Evolutionary conservation across 2,329 filamentous ascomycete genomes (phyloP), one percentile per base, ranked within the genome.

Genomic region (Raffaelea ambrosiae): DNA sequence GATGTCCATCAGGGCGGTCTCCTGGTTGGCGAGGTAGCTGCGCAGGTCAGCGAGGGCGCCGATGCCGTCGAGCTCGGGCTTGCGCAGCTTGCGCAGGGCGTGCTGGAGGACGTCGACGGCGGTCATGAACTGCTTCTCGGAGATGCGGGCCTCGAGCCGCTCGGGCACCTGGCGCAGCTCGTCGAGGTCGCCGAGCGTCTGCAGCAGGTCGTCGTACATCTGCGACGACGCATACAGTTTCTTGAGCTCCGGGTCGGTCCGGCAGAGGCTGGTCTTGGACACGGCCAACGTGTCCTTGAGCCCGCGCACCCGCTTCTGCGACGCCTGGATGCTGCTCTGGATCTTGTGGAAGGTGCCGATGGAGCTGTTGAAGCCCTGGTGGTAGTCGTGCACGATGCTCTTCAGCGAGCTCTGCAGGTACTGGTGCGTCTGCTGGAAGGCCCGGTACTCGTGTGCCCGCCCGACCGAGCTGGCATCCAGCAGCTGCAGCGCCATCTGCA

Each of bases 261-360:
- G 82, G 52, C 88, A 84, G 42, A 98, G 77, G 56, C 85, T 90
- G 4, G 77, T 73, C 65, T 94, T 95, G 40, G 91, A 85, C 47
- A 81, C 77, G 14, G 83, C 77, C 49, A 98, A 72, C n/a, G 88
- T 88, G 49, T 89, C 81, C 63, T 91, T 93, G 53, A 98, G 72
- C 13, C 75, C 72, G 50, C 91, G 81, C 47, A 98, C 88, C 51
- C 88, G 82, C 59, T 83, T 83, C 66, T 98, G 93, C 16, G 89
- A 95, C 44, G 80, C 74, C 58, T 91, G 86, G 55, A 98, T 93
- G 66, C 88, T 95, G 46, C 83, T 81, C 65, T 98, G 93, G 52
- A 98, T 98, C 66, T 95, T 96, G 72, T 98, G 94, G 62, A 97
- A 98, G 19, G 91, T 97, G 64, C 91, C 93, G 54, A 98, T 97